A percentile compares a stretch with the other conserved stretches of the same genome.
Conservation (phyloP, 345 rosid genomes). For the Eucalyptus urophylla region DNA sequence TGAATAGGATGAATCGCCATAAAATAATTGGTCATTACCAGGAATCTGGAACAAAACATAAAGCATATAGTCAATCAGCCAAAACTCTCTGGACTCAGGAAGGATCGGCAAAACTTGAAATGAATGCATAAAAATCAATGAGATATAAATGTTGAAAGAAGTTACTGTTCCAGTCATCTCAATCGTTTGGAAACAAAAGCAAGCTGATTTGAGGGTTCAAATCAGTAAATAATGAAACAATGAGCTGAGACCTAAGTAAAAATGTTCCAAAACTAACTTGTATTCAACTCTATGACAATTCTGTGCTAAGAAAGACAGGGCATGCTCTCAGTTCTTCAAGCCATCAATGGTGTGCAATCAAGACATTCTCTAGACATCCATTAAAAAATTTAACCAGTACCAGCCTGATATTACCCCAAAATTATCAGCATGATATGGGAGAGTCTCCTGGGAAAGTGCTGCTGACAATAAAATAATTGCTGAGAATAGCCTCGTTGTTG, state of each 20-base stretch:
- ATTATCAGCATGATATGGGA: slow-evolving; percentile 47
- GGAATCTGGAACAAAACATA: slow-evolving; percentile 25
- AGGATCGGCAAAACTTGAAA: not conserved
- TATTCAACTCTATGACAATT: not conserved
- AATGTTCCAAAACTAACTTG: not conserved
- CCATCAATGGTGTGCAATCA: not conserved
- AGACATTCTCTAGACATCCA: not conserved
- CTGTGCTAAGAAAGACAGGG: not conserved
- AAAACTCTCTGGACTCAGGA: not conserved
- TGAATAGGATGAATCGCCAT: slow-evolving; percentile 48
- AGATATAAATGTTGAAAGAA: not conserved
- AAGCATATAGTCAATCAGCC: not conserved
- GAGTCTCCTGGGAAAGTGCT: slow-evolving; percentile 57
- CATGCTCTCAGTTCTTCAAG: not conserved
- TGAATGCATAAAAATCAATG: not conserved
- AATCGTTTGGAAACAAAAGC: not conserved
- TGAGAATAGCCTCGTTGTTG: slow-evolving; percentile 37
- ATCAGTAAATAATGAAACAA: not conserved
- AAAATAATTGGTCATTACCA: slow-evolving; percentile 51
- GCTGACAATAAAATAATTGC: slow-evolving; percentile 46
- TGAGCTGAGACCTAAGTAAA: not conserved
- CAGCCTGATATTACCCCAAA: slow-evolving; percentile 27
- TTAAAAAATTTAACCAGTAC: not conserved
- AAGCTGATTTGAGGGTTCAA: not conserved
- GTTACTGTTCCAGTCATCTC: not conserved